Evolutionary conservation across 176 grass and related monocot genomes (phyloP), one percentile per base, ranked within the genome.

Genomic region (Phoenix dactylifera): DNA sequence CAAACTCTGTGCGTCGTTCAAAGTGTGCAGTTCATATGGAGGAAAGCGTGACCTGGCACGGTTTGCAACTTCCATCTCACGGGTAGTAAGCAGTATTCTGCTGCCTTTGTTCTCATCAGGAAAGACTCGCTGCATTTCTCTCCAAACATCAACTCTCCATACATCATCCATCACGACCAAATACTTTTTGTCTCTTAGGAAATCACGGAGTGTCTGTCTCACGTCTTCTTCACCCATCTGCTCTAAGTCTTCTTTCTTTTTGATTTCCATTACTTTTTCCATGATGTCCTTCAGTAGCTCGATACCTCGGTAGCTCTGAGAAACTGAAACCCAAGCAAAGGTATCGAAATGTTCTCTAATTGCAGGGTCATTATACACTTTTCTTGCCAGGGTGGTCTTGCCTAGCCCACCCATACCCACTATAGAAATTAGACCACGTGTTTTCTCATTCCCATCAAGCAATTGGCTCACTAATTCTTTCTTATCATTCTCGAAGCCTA

Each of bases 401-500:
- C 30, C 4, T 0, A 59, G 68, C 24, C 68, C 68, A 26, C 55
- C 68, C 9, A 58, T 53, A 2, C 68, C 68, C 26, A 71, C 52
- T 25, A 71, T 59, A 16, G 68, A 71, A 59, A 71, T 16, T 49
- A 71, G 54, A 10, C 7, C 15, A 20, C 68, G 20, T 18, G 30
- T 59, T n/a, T 25, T 53, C 29, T 7, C 26, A 15, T 6, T 48
- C n/a, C 2, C 5, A n/a, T 25, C 54, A 25, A 71, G 32, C n/a
- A 71, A 71, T 35, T 71, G 54, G 2, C 39, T 7, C 24, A 71
- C 49, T 19, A 71, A 16, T 17, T 71, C 39, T 30, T 22, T 48
- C 16, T 60, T 71, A 25, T 60, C 68, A 50, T 50, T 25, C 50
- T 60, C 9, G 4, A 60, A 71, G 44, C 68, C 68, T 5, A 71